These are phyloP conservation scores for Populus nigra DNA, from an alignment of 345 rosid species.

Conservation along the genomic window DNA sequence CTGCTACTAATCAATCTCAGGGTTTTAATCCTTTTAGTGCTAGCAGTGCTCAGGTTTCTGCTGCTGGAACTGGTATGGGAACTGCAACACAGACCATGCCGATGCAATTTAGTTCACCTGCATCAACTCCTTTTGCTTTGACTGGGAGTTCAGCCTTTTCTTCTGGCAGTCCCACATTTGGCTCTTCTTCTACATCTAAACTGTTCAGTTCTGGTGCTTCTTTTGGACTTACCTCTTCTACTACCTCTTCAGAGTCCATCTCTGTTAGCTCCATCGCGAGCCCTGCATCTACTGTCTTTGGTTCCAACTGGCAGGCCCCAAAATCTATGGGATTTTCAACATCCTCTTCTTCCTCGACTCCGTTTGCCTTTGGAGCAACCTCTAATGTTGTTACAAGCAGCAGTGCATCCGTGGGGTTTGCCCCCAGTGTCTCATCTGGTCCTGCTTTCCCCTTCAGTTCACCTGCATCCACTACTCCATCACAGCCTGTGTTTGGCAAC, in stretches of 20 bases:
- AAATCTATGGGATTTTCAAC: slow-evolving; percentile 43
- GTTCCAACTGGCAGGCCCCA: slow-evolving; percentile 57
- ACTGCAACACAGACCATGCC: slow-evolving; percentile 51
- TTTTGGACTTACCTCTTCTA: slow-evolving; percentile 46
- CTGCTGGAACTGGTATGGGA: slow-evolving; percentile 40
- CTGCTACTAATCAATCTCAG: slow-evolving; percentile 40
- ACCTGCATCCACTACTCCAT: slow-evolving; percentile 39
- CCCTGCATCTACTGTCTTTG: slow-evolving; percentile 38
- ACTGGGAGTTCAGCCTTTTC: slow-evolving; percentile 43
- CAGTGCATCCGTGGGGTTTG: slow-evolving; percentile 43
- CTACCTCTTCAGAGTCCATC: slow-evolving; percentile 33
- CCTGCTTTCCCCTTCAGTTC: slow-evolving; percentile 52
- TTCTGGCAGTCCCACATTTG: slow-evolving; percentile 48
- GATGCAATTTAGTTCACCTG: slow-evolving; percentile 47
- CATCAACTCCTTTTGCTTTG: slow-evolving; percentile 44
- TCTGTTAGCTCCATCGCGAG: slow-evolving; percentile 45
- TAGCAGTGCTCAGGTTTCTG: slow-evolving; percentile 41
- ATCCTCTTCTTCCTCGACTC: slow-evolving; percentile 44
- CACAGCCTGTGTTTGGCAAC: slow-evolving; percentile 51
- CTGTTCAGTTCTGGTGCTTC: slow-evolving; percentile 44
- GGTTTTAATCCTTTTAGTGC: slow-evolving; percentile 42
- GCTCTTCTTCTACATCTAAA: slow-evolving; percentile 44
- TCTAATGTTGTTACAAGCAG: slow-evolving; percentile 35
- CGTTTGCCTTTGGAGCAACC: slow-evolving; percentile 49
- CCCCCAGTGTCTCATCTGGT: slow-evolving; percentile 42